Evolutionary conservation across 805 yeast species (phyloP).

Genomic region (Wickerhamiella domercqiae): DNA sequence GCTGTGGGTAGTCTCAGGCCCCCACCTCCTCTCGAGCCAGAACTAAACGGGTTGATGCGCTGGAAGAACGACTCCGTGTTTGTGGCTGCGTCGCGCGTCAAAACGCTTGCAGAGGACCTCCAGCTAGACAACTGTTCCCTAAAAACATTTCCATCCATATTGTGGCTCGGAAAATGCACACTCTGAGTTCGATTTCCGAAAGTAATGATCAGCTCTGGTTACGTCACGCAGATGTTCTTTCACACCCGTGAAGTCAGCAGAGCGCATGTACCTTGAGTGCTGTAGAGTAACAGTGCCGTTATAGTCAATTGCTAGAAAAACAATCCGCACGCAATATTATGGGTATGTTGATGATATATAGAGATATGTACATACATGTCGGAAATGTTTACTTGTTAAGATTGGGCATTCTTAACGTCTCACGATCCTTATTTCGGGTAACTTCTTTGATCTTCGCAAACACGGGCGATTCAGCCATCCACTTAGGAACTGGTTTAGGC

Average conservation of each 20-base stretch:
- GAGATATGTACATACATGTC: no score
- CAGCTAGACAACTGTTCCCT: constrained; percentile 23
- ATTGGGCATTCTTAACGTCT: constrained; percentile 78
- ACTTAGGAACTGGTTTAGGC: constrained; percentile 74
- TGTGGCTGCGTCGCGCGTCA: constrained; percentile 14
- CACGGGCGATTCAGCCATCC: constrained; percentile 59
- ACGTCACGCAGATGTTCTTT: no score
- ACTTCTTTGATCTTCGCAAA: constrained; percentile 53
- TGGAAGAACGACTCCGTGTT: constrained; percentile 17
- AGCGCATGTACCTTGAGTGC: no score
- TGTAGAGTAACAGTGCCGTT: no score
- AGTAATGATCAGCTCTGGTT: no score
- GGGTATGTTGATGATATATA: no score
- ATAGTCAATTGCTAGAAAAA: no score
- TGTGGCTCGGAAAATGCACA: no score
- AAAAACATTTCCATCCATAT: constrained; percentile 20
- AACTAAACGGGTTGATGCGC: constrained; percentile 20
- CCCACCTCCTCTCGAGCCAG: constrained; percentile 1
- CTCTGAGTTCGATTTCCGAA: no score
- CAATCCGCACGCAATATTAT: no score
- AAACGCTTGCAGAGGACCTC: constrained; percentile 17
- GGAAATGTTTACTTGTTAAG: no score
- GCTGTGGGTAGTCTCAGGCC: constrained; percentile 18
- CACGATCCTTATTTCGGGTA: constrained; percentile 55
- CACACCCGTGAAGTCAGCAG: no score